Evolutionary conservation across 2,329 filamentous ascomycete species (phyloP).

Genomic region (Camillea tinctor): DNA sequence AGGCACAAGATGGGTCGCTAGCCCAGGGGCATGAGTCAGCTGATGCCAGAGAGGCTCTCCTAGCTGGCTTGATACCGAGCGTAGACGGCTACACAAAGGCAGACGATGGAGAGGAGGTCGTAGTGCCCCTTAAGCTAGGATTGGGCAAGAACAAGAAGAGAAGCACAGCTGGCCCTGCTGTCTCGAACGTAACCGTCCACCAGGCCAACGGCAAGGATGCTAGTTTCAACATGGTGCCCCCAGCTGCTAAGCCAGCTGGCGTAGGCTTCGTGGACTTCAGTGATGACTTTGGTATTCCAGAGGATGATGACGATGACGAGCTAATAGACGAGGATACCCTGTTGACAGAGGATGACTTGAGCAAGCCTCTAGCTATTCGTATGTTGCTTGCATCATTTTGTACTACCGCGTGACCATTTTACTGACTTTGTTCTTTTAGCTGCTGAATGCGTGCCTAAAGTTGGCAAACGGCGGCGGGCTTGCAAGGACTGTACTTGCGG

Average conservation of each 20-base stretch:
- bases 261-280: constrained; percentile 69
- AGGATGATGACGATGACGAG: constrained; percentile 73
- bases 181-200: constrained; percentile 31
- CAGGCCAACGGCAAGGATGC: constrained; percentile 41
- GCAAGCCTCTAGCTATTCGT: constrained; percentile 77
- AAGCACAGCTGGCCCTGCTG: constrained; percentile 35
- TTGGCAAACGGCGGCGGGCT: constrained; percentile 83
- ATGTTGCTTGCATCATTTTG: constrained; percentile 42
- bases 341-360: constrained; percentile 80
- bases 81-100: constrained; percentile 72
- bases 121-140: constrained; percentile 57
- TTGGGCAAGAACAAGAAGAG: constrained; percentile 63
- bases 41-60: constrained; percentile 74
- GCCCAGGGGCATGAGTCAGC: constrained; percentile 38
- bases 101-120: constrained; percentile 55
- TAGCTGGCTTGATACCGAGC: constrained; percentile 72
- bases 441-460: constrained; percentile 81
- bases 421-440: constrained; percentile 48
- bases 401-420: neutral
- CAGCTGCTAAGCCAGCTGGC: constrained; percentile 48
- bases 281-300: constrained; percentile 59
- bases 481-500: constrained; percentile 99
- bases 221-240: constrained; percentile 33
- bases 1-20: constrained; percentile 66
- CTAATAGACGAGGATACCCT: constrained; percentile 89